Base-by-base conservation (phyloP, 2,329 filamentous ascomycete species). In the Pestalotiopsis fici region DNA sequence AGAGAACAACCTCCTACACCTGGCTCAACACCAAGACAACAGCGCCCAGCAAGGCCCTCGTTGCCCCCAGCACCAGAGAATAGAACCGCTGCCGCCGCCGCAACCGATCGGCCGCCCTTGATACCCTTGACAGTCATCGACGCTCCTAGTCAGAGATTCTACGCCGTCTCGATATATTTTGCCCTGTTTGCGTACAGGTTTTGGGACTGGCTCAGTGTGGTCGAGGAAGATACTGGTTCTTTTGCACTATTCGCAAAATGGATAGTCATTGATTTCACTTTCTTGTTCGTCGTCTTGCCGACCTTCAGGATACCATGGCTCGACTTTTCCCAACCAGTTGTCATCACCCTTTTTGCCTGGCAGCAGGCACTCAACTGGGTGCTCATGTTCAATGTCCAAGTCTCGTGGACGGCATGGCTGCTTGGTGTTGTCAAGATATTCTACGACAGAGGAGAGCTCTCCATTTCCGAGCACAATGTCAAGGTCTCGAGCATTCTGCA, bases 221-320 rank as follows among this genome's bases (percentile, higher is more conserved):
- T 94, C 50, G 91, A 95, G 67, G 92, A 95, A 71, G 93, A 97
- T 71, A 88, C 93, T 67, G 91, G 94, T 74, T 97, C 95, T n/a
- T 91, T 96, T 69, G 92, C 90, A 87, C 86, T 95, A 61, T 98
- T 98, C 77, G 83, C 97, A 75, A 99, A 98, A 87, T 99, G 96
- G 96, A 88, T 93, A 70, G 85, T 90, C 67, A 88, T 99, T 70
- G 96, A 99, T 81, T 92, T 93, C 69, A 80, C 91, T 27, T 98
- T 95, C 78, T 85, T 98, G 70, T 97, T 97, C 78, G 56, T 68
- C 55, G 93, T 93, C 7, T 82, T 99, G 65, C 95, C 97, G 21
- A 88, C 92, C 72, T 80, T 99, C 74, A 90, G 93, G 78, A 97
- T 99, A 86, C 96, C 96, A 67, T 99, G 96, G 97, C 85, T 99